phyloP scores from a whole-genome alignment of 495 filamentous ascomycete genomes.

The Cetradonia linearis region DNA sequence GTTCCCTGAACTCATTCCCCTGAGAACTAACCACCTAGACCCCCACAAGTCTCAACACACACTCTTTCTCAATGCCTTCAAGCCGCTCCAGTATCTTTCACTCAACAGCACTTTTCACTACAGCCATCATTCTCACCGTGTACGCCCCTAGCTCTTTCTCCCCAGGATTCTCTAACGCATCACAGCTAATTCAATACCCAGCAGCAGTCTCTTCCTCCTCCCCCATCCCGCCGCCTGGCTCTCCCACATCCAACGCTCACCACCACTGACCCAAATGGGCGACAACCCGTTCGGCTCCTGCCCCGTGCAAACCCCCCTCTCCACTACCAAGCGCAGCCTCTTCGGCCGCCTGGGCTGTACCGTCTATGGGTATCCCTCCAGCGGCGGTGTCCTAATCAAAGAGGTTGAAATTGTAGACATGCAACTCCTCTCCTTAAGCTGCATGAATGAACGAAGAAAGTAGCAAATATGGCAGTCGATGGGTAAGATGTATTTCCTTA shows the following conservation, averaged over 20 bases:
- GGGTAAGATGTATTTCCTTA: too few relatives aligned
- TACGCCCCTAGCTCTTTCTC: not conserved
- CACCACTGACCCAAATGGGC: not conserved
- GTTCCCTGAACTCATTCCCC: too few relatives aligned
- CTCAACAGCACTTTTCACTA: not conserved
- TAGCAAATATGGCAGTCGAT: too few relatives aligned
- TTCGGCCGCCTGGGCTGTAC: not conserved
- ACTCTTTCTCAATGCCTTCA: not conserved
- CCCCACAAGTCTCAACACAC: too few relatives aligned
- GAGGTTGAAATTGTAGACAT: not conserved
- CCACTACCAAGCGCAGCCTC: not conserved
- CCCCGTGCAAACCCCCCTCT: not conserved
- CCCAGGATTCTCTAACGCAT: not conserved
- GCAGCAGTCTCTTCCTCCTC: not conserved
- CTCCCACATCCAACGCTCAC: not conserved
- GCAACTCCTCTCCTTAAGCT: not conserved
- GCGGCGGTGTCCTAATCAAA: not conserved
- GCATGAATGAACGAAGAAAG: too few relatives aligned
- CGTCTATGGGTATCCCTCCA: not conserved
- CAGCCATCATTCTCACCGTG: not conserved
- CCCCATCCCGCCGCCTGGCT: not conserved
- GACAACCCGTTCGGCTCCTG: not conserved
- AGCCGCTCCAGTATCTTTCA: not conserved
- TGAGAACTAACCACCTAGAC: too few relatives aligned
- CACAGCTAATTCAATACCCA: not conserved